Conservation (phyloP, 257 asterid genomes). For the Hygrophila difformis region DNA sequence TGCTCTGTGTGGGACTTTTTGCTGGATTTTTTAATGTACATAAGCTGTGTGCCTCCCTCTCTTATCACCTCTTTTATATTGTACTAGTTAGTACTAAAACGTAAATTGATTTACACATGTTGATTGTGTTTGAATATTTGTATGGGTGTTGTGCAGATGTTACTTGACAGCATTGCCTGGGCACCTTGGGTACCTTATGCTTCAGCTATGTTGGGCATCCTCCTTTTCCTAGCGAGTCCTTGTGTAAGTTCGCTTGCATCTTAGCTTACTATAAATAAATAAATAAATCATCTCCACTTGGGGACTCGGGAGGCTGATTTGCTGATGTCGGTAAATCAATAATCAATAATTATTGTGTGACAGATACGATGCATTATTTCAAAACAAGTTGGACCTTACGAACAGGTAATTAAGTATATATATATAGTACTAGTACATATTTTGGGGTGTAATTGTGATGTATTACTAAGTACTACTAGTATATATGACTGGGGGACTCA, state of each 20-base stretch:
- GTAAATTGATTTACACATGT: neutral
- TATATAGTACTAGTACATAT: too few species aligned
- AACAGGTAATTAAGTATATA: constrained; percentile 37
- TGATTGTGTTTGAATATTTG: constrained; percentile 2
- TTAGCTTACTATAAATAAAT: too few species aligned
- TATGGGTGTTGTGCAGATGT: constrained; percentile 42
- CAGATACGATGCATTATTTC: constrained; percentile 83
- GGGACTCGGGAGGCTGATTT: too few species aligned
- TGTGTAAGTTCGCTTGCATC: constrained; percentile 79
- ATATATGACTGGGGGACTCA: too few species aligned
- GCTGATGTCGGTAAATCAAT: too few species aligned
- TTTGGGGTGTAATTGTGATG: too few species aligned
- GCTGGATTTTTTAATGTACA: constrained; percentile 44
- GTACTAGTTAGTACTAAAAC: too few species aligned
- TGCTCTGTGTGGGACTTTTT: constrained; percentile 68
- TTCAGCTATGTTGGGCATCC: constrained; percentile 39
- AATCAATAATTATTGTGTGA: constrained; percentile 6
- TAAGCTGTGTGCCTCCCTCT: neutral
- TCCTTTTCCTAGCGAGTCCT: constrained; percentile 59
- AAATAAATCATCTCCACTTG: too few species aligned
- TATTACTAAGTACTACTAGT: too few species aligned
- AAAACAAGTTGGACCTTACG: constrained; percentile 63
- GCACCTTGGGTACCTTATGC: constrained; percentile 72
- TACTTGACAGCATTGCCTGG: constrained; percentile 80
- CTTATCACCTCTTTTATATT: too few species aligned